Evolutionary conservation across 345 rosid species (phyloP), one percentile per base, ranked within the genome.

Genomic region (Eucalyptus caleyi): DNA sequence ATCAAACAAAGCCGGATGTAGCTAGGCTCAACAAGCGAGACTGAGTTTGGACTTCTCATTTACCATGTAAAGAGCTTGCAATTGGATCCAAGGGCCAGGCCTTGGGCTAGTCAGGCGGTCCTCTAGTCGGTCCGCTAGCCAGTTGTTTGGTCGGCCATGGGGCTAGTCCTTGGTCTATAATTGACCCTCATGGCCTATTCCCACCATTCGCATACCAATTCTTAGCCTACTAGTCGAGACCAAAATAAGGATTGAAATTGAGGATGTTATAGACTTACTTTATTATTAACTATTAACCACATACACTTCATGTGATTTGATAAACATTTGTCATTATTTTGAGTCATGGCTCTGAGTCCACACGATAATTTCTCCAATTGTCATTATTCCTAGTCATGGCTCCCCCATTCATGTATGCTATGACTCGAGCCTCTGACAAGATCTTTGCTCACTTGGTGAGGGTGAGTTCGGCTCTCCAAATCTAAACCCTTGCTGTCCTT

Each of bases 201-300:
- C 11, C 5, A 4, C 59, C 59, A 53, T 53, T 4, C 0, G 5
- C 5, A 0, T 53, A 8, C 59, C 11, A 0, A 21, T 19, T 3
- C 5, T 19, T 53, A 4, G 11, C 59, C 59, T 53, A 53, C 11
- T 53, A 21, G 11, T 53, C 0, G 10, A 1, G 26, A 53, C 26
- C 59, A 53, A 19, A 53, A 53, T 53, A 19, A 53, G 1, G 5
- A 2, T 4, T 4, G 26, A 21, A 53, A 53, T 53, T 4, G 0
- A 53, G 1, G 26, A 53, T 53, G 26, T 53, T 62, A 62, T 6
- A 30, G 9, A 27, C 69, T 56, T 56, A 24, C 13, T 56, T 1
- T 23, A 56, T 56, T 2, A 24, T 24, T 56, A 56, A 56, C 0
- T 5, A 0, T 24, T 56, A 23, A 24, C 27, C 27, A 56, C 30